Evolutionary conservation across 768 basidiomycete species (phyloP), one percentile per base, ranked within the genome.

Genomic region (Multifurca ochricompacta): DNA sequence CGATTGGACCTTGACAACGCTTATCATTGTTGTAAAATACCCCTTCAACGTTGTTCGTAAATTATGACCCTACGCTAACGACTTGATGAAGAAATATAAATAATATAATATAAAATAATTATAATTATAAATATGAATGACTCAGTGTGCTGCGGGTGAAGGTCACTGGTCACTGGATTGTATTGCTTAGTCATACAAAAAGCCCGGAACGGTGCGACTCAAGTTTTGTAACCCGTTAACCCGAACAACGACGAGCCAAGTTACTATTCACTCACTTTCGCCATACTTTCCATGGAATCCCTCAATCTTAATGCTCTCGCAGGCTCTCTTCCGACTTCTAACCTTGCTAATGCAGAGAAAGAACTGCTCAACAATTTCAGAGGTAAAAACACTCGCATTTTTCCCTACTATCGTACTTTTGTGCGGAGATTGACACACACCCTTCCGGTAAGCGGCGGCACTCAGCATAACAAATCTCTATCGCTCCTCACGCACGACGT

Each of bases 401-500:
- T 40, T 13, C 35, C 36, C 39, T 50, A 44, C n/a, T n/a, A 31
- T 18, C 44, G 18, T 58, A n/a, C 59, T 56, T 11, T 8, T 19
- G 16, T 16, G 40, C 58, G 64, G 63, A 68, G 65, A 61, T 59
- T 49, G 43, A 54, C 53, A 10, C 7, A 4, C 35, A 51, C 46
- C 44, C 53, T 46, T 37, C 21, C 48, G 52, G 62, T n/a, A 44
- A 91, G 88, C 85, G 55, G 88, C 88, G 58, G 89, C 88, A 1
- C 72, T 90, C 47, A 87, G 86, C 68, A 85, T 91, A 59, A 90
- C 88, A 23, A 90, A 87, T 0, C 77, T 91, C 32, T 91, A 89
- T 68, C 81, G 86, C 60, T 87, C 87, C 3, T 88, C 88, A 1
- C 70, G 84, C 46, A 77, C 82, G 64, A 81, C 83, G 11, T 85